A percentile compares a stretch with the other conserved stretches of the same genome.
Evolutionary conservation across 768 basidiomycete species (phyloP).

Genomic region (Suillus americanus): DNA sequence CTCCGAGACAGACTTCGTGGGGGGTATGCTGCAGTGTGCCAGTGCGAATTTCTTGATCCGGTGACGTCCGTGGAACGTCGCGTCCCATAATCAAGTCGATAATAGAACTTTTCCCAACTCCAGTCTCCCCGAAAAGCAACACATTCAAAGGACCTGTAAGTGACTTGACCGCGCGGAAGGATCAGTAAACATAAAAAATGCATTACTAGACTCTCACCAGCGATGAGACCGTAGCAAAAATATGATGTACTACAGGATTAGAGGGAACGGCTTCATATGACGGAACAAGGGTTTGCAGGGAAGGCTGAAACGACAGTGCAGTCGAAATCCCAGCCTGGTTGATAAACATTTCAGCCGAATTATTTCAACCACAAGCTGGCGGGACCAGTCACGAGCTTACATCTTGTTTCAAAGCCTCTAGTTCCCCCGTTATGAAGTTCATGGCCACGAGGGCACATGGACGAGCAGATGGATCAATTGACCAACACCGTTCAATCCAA

Average conservation of each 20-base stretch:
- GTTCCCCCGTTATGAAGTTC: background rate
- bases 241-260: background rate
- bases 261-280: background rate
- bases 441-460: background rate
- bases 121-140: background rate
- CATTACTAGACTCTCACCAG: background rate
- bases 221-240: background rate
- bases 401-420: background rate
- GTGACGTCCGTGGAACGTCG: conserved; percentile 30
- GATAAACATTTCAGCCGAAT: no score
- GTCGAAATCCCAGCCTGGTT: no score
- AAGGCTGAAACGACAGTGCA: no score
- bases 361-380: no score
- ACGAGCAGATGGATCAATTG: background rate
- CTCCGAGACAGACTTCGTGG: conserved; percentile 25
- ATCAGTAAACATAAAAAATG: background rate
- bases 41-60: conserved; percentile 26
- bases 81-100: conserved; percentile 20
- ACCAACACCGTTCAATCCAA: background rate
- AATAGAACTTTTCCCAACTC: background rate
- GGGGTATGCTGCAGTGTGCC: conserved; percentile 33
- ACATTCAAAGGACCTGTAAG: background rate
- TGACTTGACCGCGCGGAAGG: background rate
- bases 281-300: no score
- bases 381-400: background rate